A percentile compares a stretch with the other conserved stretches of the same genome.
Conservation (phyloP, 805 yeast species). For the Metschnikowia shivogae region DNA sequence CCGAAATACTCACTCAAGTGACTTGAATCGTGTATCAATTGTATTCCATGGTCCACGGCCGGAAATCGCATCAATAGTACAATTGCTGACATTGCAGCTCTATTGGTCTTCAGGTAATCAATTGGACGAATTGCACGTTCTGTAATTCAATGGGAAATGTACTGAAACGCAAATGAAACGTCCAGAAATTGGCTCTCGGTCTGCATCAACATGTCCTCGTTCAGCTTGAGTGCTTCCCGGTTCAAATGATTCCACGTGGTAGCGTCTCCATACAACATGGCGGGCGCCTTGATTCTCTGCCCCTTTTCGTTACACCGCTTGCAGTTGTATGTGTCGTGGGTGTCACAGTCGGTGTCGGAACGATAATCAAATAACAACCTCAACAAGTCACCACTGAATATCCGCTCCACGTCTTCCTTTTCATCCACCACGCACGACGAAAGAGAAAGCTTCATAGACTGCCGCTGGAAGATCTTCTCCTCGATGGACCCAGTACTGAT, state of each 20-base stretch:
- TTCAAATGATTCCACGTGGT: conserved; percentile 95
- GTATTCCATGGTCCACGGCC: too few species aligned
- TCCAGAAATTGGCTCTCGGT: conserved; percentile 69
- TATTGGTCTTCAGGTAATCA: too few species aligned
- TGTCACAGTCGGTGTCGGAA: conserved; percentile 70
- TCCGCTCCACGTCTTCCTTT: conserved; percentile 88
- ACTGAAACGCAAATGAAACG: conserved; percentile 86
- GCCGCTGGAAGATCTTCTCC: conserved; percentile 94
- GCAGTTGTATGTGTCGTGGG: conserved; percentile 90
- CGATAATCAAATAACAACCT: conserved; percentile 71
- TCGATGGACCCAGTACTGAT: conserved; percentile 94
- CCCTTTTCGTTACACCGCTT: conserved; percentile 60
- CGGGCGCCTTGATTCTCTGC: conserved; percentile 65
- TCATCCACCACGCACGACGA: conserved; percentile 97
- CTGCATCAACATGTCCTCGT: conserved; percentile 73
- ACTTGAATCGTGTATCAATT: too few species aligned
- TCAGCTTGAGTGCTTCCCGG: conserved; percentile 52
- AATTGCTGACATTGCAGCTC: too few species aligned
- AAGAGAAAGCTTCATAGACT: conserved; percentile 86
- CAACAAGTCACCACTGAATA: conserved; percentile 79
- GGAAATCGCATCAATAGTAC: too few species aligned
- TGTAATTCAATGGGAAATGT: conserved; percentile 64
- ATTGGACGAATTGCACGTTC: too few species aligned
- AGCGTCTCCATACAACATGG: conserved; percentile 96
- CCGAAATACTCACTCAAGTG: too few species aligned